Base-by-base conservation (phyloP, 1,284 basidiomycete species). In the Leccinum pseudoinsigne region DNA sequence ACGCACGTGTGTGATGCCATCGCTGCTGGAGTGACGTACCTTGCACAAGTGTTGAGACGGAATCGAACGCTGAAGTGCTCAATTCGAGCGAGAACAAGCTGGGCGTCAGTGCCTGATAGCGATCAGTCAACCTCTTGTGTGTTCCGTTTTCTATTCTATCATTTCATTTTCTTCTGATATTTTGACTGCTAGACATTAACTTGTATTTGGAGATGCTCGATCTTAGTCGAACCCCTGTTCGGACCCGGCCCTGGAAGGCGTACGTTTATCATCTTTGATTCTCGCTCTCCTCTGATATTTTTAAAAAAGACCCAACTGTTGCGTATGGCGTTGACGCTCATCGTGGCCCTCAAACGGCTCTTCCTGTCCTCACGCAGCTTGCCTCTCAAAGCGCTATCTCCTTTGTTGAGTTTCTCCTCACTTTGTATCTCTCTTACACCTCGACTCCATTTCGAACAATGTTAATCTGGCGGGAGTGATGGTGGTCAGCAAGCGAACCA, bases 71-170 rank as follows among this genome's bases (percentile, higher is more conserved):
- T 99, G 47, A 96, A 96, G 91, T 98, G 12, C 83, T 98, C 38
- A 98, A 98, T 74, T 77, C 98, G 57, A 91, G 92, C 71, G 95
- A 98, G 73, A 98, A 98, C 77, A 93, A 90, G 74, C 86, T 98
- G 21, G 95, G 97, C 63, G 84, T 93, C 79, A 85, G 10, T 31
- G 94, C 53, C 81, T 99, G 14, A 86, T 91, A 1, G 80, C 84
- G 0, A 81, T 99, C 14, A 95, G 95, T 0, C 96, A 98, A 75
- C 92, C 95, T 12, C 78, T 99, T 74, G 93, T 94, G 66, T 69
- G 87, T 77, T 14, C 26, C 45, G 10, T 6, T 5, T 21, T 47
- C 9, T 21, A 11, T 38, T 2, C 9, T 23, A 55, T 31, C 3
- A 2, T 51, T 38, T 47, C 18, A 10, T 47, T 21, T 47, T 47